Conservation (phyloP, 1,284 basidiomycete species). For the Coniferiporia sulphurascens region DNA sequence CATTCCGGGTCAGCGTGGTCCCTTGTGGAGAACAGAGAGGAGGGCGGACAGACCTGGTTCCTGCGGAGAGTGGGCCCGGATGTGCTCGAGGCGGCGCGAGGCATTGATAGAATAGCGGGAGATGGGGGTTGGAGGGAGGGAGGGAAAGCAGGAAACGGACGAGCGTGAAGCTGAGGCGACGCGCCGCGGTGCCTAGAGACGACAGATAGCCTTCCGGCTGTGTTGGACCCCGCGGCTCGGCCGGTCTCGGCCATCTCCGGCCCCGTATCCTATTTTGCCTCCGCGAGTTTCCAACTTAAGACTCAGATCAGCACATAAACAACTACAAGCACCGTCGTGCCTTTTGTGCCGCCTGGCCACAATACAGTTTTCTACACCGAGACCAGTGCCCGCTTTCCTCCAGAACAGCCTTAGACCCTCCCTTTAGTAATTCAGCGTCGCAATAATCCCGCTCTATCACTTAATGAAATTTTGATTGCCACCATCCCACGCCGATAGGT, state of each 20-base stretch:
- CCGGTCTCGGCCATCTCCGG: not conserved
- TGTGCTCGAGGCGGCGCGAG: conserved; percentile 44
- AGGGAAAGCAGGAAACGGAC: not conserved
- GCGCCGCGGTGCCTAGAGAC: not conserved
- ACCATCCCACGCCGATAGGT: not conserved
- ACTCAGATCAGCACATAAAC: not conserved
- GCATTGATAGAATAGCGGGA: conserved; percentile 41
- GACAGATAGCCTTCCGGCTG: not conserved
- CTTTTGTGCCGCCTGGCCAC: not conserved
- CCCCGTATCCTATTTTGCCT: not conserved
- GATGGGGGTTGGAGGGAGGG: not conserved
- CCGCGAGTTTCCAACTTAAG: not conserved
- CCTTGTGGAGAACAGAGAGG: not conserved
- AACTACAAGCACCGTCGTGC: not conserved
- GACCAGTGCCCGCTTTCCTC: no score
- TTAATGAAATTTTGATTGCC: not conserved
- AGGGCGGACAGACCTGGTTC: conserved; percentile 56
- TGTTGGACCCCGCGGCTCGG: no score
- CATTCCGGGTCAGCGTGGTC: not conserved
- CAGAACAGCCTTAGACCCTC: no score
- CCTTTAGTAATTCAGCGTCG: no score
- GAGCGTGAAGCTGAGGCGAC: not conserved
- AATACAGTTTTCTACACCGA: not conserved
- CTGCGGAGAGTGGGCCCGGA: conserved; percentile 64
- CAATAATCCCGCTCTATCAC: not conserved